Evolutionary conservation across 768 basidiomycete genomes (phyloP).

Genomic region (Peribolospora baueri): DNA sequence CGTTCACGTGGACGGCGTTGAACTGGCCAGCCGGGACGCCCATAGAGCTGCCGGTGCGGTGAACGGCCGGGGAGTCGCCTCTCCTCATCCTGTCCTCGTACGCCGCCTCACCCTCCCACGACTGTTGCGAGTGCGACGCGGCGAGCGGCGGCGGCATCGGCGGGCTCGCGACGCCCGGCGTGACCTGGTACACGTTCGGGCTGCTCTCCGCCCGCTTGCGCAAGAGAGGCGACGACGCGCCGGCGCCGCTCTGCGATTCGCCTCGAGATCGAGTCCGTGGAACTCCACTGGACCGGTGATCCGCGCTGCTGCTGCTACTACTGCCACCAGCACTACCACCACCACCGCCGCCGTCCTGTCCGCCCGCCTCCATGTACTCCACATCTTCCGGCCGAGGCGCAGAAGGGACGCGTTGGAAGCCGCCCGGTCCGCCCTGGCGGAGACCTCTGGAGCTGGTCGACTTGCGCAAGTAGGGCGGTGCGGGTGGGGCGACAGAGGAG

Average conservation of each 20-base stretch:
- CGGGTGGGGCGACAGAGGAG: conserved; percentile 1
- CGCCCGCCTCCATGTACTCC: too few species aligned
- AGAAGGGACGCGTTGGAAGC: too few species aligned
- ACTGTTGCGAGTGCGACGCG: conserved; percentile 2
- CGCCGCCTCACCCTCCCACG: too few species aligned
- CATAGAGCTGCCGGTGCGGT: not conserved
- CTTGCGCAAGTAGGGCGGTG: conserved; percentile 4
- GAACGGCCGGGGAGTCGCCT: too few species aligned
- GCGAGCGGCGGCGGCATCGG: not conserved
- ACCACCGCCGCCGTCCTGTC: too few species aligned
- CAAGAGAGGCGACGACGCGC: conserved; percentile 5
- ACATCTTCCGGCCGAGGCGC: too few species aligned
- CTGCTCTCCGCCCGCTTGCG: conserved; percentile 22
- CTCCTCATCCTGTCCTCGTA: too few species aligned
- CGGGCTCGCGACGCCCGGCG: not conserved
- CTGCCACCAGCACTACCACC: too few species aligned
- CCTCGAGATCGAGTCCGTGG: too few species aligned
- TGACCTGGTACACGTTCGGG: conserved; percentile 21
- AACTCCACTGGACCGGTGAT: too few species aligned
- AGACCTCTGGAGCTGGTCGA: conserved; percentile 11
- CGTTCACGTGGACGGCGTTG: not conserved
- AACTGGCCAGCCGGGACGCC: not conserved
- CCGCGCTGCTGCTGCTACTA: too few species aligned
- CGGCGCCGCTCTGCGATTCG: conserved; percentile 5
- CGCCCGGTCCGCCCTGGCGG: not conserved